Evolutionary conservation across 2,329 filamentous ascomycete species (phyloP).

Genomic region (Mycogone perniciosa): DNA sequence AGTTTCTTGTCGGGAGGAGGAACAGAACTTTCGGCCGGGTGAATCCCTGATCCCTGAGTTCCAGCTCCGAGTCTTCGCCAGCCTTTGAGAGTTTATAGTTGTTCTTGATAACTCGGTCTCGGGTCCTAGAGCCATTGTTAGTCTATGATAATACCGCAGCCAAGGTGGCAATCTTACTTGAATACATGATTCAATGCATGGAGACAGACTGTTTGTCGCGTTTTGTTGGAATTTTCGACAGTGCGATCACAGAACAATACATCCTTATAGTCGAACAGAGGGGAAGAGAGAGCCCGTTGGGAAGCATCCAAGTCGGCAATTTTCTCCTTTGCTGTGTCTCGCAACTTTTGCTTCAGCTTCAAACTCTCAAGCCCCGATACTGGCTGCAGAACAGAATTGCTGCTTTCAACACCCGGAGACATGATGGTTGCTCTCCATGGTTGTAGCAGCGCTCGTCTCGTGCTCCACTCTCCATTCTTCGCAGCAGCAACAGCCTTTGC

Average conservation of each 20-base stretch:
- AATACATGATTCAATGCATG: slow-evolving; percentile 89
- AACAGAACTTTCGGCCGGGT: slow-evolving; percentile 91
- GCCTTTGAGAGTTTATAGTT: slow-evolving; percentile 71
- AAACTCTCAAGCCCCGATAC: slow-evolving; percentile 39
- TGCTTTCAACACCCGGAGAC: slow-evolving; percentile 36
- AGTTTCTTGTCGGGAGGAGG: slow-evolving; percentile 80
- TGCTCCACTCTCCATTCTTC: slow-evolving; percentile 45
- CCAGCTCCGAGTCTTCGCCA: slow-evolving; percentile 56
- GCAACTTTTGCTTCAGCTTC: slow-evolving; percentile 66
- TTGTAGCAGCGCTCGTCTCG: slow-evolving; percentile 40
- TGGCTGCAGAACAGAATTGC: slow-evolving; percentile 24
- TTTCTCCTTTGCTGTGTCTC: slow-evolving; percentile 46
- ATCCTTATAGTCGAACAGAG: slow-evolving; percentile 79
- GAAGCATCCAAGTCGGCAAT: slow-evolving; percentile 52
- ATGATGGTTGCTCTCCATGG: slow-evolving; percentile 43
- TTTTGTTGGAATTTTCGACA: slow-evolving; percentile 56
- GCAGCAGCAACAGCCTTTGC: slow-evolving; percentile 46
- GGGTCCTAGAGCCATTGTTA: slow-evolving; percentile 48
- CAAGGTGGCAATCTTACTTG: slow-evolving; percentile 49
- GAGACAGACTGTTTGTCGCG: slow-evolving; percentile 69
- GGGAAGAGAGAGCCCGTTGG: slow-evolving; percentile 60
- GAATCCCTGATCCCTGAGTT: slow-evolving; percentile 89
- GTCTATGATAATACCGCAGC: not conserved
- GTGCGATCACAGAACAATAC: slow-evolving; percentile 69
- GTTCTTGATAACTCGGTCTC: slow-evolving; percentile 88